Evolutionary conservation across 192 early-diverging fungal genomes (phyloP), one percentile per base, ranked within the genome.

Genomic region (Linnemannia exigua): DNA sequence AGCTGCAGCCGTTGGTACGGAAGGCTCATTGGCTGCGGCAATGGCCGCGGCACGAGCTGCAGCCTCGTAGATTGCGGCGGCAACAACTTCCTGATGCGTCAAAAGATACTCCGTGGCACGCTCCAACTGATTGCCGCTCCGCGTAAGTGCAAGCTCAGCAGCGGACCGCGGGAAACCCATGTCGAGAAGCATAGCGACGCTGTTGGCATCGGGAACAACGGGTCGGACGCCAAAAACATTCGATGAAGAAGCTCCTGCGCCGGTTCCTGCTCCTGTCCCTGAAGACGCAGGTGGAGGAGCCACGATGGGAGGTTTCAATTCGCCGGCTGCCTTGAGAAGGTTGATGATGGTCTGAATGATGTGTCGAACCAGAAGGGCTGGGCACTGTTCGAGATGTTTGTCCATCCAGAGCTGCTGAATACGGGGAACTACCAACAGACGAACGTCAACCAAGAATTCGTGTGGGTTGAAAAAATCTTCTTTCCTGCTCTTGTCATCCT

Each of bases 71-170:
- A 88, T 58, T 1, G 91, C 80, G 14, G 76, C 76, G 35, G 86
- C 80, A 44, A 85, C 81, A 37, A 93, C 85, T 70, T 94, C 89
- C 3, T 93, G 95, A 76, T 97, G 92, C 16, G 91, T 93, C 8
- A 98, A 80, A 36, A 99, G 82, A 71, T 97, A 97, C 38, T 99
- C 96, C 1, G 96, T 93, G 0, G 98, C 98, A 22, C 96, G 90
- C 25, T 90, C 90, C 7, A 98, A 88, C 70, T 95, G 95, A 76
- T 95, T 95, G n/a, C 87, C 89, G 70, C 92, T 94, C 3, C 96
- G 92, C 37, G 93, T 89, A 41, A 99, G 84, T 7, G 97, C 97
- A 31, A 86, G 89, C 79, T 95, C 95, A 2, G 97, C 96, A 15
- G 94, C 94, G 25, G 89, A 88, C 16, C 94, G 90, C 6, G 94